Conservation (phyloP, 2,329 filamentous ascomycete species). For the Nemania diffusa region DNA sequence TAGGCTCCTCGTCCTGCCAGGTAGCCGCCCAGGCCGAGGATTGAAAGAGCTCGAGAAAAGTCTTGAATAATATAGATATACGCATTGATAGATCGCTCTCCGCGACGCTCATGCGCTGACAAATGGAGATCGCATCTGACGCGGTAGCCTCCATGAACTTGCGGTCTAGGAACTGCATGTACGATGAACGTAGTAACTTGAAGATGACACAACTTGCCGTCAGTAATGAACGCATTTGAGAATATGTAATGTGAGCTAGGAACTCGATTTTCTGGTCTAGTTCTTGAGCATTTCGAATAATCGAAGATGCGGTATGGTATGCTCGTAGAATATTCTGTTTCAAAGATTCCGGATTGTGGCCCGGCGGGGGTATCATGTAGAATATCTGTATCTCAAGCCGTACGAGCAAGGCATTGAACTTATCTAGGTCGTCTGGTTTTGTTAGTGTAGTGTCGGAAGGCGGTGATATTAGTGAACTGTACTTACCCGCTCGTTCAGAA, state of each 20-base stretch:
- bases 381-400: constrained; percentile 64
- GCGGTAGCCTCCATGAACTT: constrained; percentile 27
- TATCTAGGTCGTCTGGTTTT: constrained; percentile 55
- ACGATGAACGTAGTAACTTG: constrained; percentile 59
- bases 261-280: constrained; percentile 54
- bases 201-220: constrained; percentile 59
- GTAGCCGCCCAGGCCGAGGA: constrained; percentile 45
- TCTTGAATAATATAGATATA: constrained; percentile 59
- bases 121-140: constrained; percentile 50
- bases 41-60: constrained; percentile 57
- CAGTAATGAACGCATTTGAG: constrained; percentile 59
- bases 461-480: neutral
- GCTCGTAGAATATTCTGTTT: constrained; percentile 58
- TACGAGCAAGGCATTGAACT: constrained; percentile 60
- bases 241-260: constrained; percentile 61
- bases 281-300: constrained; percentile 56
- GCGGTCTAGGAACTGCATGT: constrained; percentile 47
- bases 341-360: constrained; percentile 53
- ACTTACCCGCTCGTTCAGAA: constrained; percentile 58
- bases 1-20: constrained; percentile 54
- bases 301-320: constrained; percentile 59
- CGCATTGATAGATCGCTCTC: constrained; percentile 62
- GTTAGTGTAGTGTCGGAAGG: constrained; percentile 30
- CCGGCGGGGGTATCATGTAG: constrained; percentile 60
- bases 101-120: constrained; percentile 57